Evolutionary conservation across 2,329 filamentous ascomycete species (phyloP), one percentile per base, ranked within the genome.

Genomic region (Trichoderma sp.): DNA sequence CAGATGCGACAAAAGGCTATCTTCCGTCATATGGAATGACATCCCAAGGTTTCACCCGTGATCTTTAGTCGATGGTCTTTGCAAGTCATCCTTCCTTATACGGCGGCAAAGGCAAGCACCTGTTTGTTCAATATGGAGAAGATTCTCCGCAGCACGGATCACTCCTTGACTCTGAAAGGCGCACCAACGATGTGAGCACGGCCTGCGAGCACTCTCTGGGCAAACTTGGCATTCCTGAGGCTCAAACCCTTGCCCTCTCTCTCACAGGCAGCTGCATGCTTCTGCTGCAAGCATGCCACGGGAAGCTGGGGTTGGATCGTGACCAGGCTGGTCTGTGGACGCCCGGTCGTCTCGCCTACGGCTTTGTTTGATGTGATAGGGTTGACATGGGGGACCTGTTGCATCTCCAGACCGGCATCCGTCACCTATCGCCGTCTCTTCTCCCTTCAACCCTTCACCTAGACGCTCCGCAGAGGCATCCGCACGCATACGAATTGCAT

Each of bases 261-360:
- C 65, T 34, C 65, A 68, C 56, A 68, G 65, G 56, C 34, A 58
- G 64, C 70, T 68, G 70, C 70, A 72, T 72, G 70, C 64, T 65
- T 58, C 53, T 72, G 70, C 64, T 72, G 70, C 70, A 72, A n/a
- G 58, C 63, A 68, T 68, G 64, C 64, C 34, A 63, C 70, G 70
- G 70, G 70, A 68, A 57, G 70, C 61, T 61, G 57, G 66, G 66
- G 66, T 62, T 70, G 24, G 70, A 66, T 71, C 63, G 56, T 65
- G 26, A 56, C 58, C 56, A 63, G 24, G 39, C 57, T 47, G 26
- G 57, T 47, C 58, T 43, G 47, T 72, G 70, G 70, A 72, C 39
- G 56, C 47, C 43, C 43, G 56, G 63, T 24, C 32, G 30, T 43
- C 36, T 32, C 24, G 32, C 65, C 34, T 30, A 56, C 63, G 70